Conservation (phyloP, 2,329 filamentous ascomycete species). For the Dissoconium aciculare region DNA sequence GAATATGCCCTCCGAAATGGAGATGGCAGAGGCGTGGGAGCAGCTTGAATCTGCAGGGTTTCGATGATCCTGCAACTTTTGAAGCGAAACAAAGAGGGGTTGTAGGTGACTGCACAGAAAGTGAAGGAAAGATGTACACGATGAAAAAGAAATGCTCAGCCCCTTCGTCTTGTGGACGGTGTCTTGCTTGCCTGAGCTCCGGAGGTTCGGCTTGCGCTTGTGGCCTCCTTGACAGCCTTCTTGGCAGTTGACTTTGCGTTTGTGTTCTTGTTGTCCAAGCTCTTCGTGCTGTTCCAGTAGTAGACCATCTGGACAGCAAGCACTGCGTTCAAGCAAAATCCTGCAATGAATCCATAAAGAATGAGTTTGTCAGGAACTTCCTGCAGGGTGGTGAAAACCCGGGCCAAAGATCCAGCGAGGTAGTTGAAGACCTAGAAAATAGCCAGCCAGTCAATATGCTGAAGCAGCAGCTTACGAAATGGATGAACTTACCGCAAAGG, state of each 20-base stretch:
- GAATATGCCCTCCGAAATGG: slow-evolving; percentile 34
- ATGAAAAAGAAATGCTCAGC: slow-evolving; percentile 3
- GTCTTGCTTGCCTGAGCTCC: slow-evolving; percentile 25
- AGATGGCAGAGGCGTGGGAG: slow-evolving; percentile 23
- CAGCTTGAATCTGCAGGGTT: slow-evolving; percentile 7
- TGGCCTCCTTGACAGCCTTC: slow-evolving; percentile 21
- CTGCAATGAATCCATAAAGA: slow-evolving; percentile 83
- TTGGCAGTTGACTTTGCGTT: slow-evolving; percentile 27
- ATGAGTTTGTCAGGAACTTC: slow-evolving; percentile 96
- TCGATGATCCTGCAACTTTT: no score
- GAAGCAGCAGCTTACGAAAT: background rate
- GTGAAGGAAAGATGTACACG: no score
- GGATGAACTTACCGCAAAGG: slow-evolving; percentile 65
- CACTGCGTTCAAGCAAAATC: slow-evolving; percentile 76
- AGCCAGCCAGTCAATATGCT: slow-evolving; percentile 1
- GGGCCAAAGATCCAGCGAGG: slow-evolving; percentile 75
- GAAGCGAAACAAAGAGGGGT: no score
- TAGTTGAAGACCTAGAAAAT: slow-evolving; percentile 81
- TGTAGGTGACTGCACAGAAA: no score
- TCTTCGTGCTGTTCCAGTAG: slow-evolving; percentile 66
- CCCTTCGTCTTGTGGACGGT: slow-evolving; percentile 21
- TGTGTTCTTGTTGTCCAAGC: slow-evolving; percentile 24
- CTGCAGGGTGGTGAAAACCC: slow-evolving; percentile 94
- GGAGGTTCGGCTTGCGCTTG: slow-evolving; percentile 17
- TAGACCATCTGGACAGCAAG: slow-evolving; percentile 83